phyloP scores from a whole-genome alignment of 805 yeast genomes.

The Naumovozyma dairenensis region DNA sequence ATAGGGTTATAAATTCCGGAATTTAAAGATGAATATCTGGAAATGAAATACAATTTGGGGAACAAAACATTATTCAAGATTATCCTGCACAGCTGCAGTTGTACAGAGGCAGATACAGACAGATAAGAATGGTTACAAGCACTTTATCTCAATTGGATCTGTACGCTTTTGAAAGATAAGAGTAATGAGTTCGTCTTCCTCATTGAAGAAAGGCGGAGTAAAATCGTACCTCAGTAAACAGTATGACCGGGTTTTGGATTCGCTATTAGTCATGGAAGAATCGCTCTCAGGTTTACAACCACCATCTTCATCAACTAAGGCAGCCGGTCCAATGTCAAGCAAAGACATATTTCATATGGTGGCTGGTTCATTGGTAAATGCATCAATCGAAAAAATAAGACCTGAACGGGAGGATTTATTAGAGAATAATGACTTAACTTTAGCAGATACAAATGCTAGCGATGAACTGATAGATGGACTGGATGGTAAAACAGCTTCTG shows the following conservation, averaged over 20 bases:
- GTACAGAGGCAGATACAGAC: too few species aligned
- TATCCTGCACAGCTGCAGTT: too few species aligned
- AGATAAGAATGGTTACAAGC: too few species aligned
- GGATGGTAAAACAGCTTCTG: not conserved
- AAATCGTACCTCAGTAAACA: slow-evolving; percentile 16
- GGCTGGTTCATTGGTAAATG: slow-evolving; percentile 36
- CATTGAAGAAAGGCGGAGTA: slow-evolving; percentile 6
- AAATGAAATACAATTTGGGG: too few species aligned
- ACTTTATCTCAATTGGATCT: too few species aligned
- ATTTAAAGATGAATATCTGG: too few species aligned
- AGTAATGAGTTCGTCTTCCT: not conserved
- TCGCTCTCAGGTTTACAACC: slow-evolving; percentile 5
- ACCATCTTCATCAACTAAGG: slow-evolving; percentile 4
- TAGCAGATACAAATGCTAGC: too few species aligned
- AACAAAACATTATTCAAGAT: too few species aligned
- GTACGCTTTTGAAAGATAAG: too few species aligned
- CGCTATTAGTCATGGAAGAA: slow-evolving; percentile 18
- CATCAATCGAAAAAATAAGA: slow-evolving; percentile 34
- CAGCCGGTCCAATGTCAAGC: slow-evolving; percentile 12
- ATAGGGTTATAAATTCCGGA: too few species aligned
- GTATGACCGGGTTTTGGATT: slow-evolving; percentile 20
- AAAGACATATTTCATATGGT: slow-evolving; percentile 30
- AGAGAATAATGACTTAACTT: too few species aligned
- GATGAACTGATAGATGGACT: slow-evolving; percentile 2
- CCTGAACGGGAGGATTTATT: slow-evolving; percentile 8